These are phyloP conservation scores for Selaginella tamariscina DNA, from an alignment of 75 land plant species.

Conservation along the genomic window DNA sequence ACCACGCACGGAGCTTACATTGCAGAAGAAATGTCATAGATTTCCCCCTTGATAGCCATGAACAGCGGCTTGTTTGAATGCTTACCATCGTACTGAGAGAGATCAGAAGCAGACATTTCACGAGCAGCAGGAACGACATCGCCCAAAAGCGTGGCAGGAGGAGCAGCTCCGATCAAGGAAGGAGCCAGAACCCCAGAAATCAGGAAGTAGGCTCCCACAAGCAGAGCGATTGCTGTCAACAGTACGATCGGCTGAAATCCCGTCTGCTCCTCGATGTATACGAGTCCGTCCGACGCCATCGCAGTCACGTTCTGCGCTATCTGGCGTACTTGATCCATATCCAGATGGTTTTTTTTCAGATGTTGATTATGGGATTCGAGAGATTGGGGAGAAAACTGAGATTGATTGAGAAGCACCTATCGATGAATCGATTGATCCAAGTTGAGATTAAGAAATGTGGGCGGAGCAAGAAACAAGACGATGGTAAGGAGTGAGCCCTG, in stretches of 20 bases:
- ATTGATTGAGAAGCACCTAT: too few species aligned
- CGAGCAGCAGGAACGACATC: not conserved
- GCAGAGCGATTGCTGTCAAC: constrained; percentile 2
- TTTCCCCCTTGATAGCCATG: not conserved
- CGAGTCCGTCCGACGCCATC: not conserved
- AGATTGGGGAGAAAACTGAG: too few species aligned
- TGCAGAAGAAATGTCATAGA: not conserved
- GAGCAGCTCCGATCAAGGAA: not conserved
- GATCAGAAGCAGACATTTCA: not conserved
- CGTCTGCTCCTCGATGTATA: not conserved
- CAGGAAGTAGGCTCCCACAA: constrained; percentile 4
- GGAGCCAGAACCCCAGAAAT: constrained; percentile 10
- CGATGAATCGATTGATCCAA: too few species aligned
- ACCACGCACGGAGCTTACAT: too few species aligned
- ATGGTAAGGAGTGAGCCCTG: too few species aligned
- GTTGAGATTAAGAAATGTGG: too few species aligned
- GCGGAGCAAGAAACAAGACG: too few species aligned
- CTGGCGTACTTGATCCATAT: not conserved
- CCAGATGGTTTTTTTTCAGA: too few species aligned
- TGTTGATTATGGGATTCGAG: too few species aligned
- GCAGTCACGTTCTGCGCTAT: not conserved
- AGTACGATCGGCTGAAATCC: not conserved
- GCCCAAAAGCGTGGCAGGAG: not conserved
- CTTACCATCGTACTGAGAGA: not conserved
- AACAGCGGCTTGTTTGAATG: not conserved